These are phyloP conservation scores for Rhodomyrtus tomentosa DNA, from an alignment of 345 rosid genomes.

Conservation along the genomic window DNA sequence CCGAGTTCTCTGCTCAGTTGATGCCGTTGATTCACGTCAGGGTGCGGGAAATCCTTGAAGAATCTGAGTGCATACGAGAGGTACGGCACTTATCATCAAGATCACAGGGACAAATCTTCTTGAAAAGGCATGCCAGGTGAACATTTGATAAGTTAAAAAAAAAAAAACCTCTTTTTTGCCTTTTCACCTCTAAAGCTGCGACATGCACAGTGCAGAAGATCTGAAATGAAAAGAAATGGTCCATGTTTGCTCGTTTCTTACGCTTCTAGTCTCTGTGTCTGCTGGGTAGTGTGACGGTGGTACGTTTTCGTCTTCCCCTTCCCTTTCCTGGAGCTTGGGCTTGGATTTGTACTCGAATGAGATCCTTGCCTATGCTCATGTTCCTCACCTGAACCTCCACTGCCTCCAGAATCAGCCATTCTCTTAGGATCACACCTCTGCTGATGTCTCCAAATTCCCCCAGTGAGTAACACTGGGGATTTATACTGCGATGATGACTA, in stretches of 20 bases:
- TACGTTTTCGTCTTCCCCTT: no score
- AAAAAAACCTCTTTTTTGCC: not conserved
- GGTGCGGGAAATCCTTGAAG: constrained; percentile 60
- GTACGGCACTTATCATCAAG: not conserved
- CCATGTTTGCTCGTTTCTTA: no score
- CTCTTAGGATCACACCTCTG: not conserved
- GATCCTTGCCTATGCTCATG: constrained; percentile 6
- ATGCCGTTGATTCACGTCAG: constrained; percentile 43
- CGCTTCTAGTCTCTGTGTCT: not conserved
- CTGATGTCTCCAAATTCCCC: not conserved
- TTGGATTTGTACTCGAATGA: not conserved
- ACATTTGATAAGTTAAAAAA: not conserved
- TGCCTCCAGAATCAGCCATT: not conserved
- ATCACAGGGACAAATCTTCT: not conserved
- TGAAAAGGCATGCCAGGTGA: not conserved
- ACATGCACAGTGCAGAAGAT: not conserved
- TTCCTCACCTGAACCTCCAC: constrained; percentile 27
- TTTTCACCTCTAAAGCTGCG: not conserved
- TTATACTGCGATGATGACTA: not conserved
- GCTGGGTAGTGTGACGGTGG: no score
- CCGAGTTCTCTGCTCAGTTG: constrained; percentile 36
- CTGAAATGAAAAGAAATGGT: not conserved
- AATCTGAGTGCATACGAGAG: constrained; percentile 12
- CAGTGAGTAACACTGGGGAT: not conserved
- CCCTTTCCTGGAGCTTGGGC: not conserved